Evolutionary conservation across 306 rosid genomes (phyloP).

Genomic region (Carpinus viminea): DNA sequence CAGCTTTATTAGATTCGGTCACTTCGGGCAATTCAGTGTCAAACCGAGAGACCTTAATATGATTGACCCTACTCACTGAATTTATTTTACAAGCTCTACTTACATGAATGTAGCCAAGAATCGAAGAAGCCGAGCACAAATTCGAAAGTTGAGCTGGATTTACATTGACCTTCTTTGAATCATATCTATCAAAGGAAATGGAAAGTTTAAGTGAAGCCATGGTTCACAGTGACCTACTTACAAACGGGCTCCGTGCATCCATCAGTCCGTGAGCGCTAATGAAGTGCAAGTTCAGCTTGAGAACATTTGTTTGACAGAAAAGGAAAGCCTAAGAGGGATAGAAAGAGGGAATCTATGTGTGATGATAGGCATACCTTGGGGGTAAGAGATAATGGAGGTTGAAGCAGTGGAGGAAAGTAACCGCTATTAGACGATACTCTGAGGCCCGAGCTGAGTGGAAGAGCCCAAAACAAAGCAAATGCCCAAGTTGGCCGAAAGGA

Average conservation of each 20-base stretch:
- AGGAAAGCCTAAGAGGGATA: background rate
- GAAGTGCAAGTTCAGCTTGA: constrained; percentile 4
- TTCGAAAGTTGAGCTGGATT: constrained; percentile 24
- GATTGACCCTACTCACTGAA: constrained; percentile 39
- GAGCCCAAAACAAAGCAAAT: background rate
- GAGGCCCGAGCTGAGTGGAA: background rate
- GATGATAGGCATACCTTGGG: constrained; percentile 17
- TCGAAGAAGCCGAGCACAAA: constrained; percentile 23
- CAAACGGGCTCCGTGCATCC: background rate
- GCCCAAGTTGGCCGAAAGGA: background rate
- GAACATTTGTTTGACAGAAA: background rate
- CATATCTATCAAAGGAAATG: constrained; percentile 42
- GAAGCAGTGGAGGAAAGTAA: constrained; percentile 52
- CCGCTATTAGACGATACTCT: background rate
- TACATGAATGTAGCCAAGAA: constrained; percentile 29
- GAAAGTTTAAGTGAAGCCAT: constrained; percentile 71
- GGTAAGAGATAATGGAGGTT: constrained; percentile 31
- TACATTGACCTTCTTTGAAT: constrained; percentile 40
- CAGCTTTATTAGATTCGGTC: constrained; percentile 15
- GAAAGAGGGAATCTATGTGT: background rate
- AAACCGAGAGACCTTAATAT: constrained; percentile 34
- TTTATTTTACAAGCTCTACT: constrained; percentile 36
- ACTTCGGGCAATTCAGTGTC: constrained; percentile 31
- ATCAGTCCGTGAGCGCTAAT: background rate
- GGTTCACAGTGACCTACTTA: constrained; percentile 10